Conservation (phyloP, 2,329 filamentous ascomycete species). For the Dactylellina drechsleri region DNA sequence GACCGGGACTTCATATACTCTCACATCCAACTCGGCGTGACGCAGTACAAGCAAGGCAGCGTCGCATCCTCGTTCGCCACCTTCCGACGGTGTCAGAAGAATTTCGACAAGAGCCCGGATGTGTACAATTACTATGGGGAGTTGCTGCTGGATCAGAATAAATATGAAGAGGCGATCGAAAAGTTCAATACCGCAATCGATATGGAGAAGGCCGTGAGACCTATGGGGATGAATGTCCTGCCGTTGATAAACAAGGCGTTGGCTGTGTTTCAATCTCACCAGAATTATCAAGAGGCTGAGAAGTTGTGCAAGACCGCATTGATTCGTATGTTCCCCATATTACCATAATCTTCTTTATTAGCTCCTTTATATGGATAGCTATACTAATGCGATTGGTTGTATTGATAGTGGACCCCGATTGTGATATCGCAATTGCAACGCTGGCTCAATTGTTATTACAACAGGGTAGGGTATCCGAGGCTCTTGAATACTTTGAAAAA, state of each 20-base stretch:
- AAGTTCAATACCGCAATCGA: slow-evolving; percentile 99
- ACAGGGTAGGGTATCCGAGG: slow-evolving; percentile 95
- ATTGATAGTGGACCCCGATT: slow-evolving; percentile 87
- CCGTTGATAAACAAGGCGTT: slow-evolving; percentile 98
- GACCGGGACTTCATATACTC: slow-evolving; percentile 98
- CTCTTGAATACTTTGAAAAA: slow-evolving; percentile 95
- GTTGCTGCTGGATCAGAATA: slow-evolving; percentile 93
- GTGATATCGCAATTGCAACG: slow-evolving; percentile 96
- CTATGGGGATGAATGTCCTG: slow-evolving; percentile 95
- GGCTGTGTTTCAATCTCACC: slow-evolving; percentile 97
- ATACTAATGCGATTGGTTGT: slow-evolving; percentile 28
- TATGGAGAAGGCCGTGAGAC: slow-evolving; percentile 95
- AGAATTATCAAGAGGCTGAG: slow-evolving; percentile 93
- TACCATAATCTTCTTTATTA: background rate
- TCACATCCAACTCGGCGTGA: slow-evolving; percentile 98
- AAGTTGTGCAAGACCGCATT: slow-evolving; percentile 96
- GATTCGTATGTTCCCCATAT: slow-evolving; percentile 75
- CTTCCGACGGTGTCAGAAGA: slow-evolving; percentile 97
- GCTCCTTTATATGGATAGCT: background rate
- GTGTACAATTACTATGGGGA: slow-evolving; percentile 99
- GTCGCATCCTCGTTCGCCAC: slow-evolving; percentile 98
- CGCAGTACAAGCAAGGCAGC: slow-evolving; percentile 99
- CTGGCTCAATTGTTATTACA: slow-evolving; percentile 98
- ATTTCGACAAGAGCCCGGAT: slow-evolving; percentile 94
- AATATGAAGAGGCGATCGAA: slow-evolving; percentile 93